These are phyloP conservation scores for Suillus bovinus DNA, from an alignment of 768 basidiomycete genomes.

Conservation along the genomic window DNA sequence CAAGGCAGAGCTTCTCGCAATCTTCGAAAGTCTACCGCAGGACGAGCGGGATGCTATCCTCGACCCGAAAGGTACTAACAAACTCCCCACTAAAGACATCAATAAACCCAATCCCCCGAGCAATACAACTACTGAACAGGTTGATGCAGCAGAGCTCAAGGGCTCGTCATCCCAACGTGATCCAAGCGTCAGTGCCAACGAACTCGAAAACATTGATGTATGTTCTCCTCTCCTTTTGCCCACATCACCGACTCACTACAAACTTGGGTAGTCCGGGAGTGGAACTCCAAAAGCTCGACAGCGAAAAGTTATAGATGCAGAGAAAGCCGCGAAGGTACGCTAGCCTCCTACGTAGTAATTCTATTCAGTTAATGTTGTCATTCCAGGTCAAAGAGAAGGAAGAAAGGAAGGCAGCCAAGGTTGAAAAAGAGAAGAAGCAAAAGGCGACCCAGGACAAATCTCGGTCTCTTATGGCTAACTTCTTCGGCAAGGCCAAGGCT, in stretches of 20 bases:
- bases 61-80: conserved; percentile 44
- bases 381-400: conserved; percentile 65
- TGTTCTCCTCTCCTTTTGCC: conserved; percentile 10
- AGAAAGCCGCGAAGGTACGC: conserved; percentile 42
- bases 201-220: conserved; percentile 44
- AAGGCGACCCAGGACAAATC: conserved; percentile 73
- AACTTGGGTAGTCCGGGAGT: conserved; percentile 21
- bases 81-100: conserved; percentile 37
- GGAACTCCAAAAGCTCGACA: conserved; percentile 37
- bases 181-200: conserved; percentile 17
- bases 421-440: conserved; percentile 70
- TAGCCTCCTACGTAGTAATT: not conserved
- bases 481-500: conserved; percentile 69
- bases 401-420: conserved; percentile 68
- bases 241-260: not conserved
- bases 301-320: conserved; percentile 57
- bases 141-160: conserved; percentile 24
- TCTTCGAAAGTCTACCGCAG: conserved; percentile 60
- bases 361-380: conserved; percentile 10
- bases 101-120: conserved; percentile 22
- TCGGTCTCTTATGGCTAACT: conserved; percentile 72
- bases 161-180: conserved; percentile 29
- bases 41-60: conserved; percentile 57
- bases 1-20: conserved; percentile 50
- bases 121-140: conserved; percentile 1